Evolutionary conservation across 495 filamentous ascomycete species (phyloP).

Genomic region (Coniosporium apollinis): DNA sequence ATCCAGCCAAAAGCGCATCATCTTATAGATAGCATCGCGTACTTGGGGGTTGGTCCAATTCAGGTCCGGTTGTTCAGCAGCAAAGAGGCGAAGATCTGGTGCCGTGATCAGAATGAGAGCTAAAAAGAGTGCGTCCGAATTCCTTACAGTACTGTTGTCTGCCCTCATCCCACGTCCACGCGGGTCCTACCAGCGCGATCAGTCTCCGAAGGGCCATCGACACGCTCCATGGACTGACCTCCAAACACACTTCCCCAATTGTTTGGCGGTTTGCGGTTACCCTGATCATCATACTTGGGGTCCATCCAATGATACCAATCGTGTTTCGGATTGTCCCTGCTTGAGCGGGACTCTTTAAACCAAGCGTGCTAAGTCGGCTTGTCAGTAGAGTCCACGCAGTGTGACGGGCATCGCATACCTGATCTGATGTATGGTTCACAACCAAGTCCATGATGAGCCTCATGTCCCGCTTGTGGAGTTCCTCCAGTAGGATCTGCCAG

Average conservation of each 20-base stretch:
- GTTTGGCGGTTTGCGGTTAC: slow-evolving; percentile 16
- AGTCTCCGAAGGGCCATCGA: too few relatives aligned
- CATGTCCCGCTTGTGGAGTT: slow-evolving; percentile 12
- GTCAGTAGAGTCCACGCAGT: too few relatives aligned
- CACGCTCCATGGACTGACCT: too few relatives aligned
- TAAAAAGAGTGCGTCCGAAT: too few relatives aligned
- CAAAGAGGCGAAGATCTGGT: slow-evolving; percentile 21
- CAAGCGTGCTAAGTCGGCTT: slow-evolving; percentile 17
- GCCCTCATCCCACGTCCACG: slow-evolving; percentile 21
- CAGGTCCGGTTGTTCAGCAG: slow-evolving; percentile 18
- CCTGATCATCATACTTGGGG: slow-evolving; percentile 14
- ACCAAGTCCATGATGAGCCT: slow-evolving; percentile 17
- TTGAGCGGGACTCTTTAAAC: slow-evolving; percentile 16
- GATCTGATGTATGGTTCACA: slow-evolving; percentile 17
- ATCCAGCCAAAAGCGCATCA: slow-evolving; percentile 21
- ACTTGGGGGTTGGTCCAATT: slow-evolving; percentile 19
- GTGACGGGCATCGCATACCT: too few relatives aligned
- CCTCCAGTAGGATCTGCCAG: slow-evolving; percentile 14
- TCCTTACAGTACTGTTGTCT: slow-evolving; percentile 28
- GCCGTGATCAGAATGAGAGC: too few relatives aligned
- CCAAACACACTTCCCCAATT: slow-evolving; percentile 19
- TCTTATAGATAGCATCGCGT: slow-evolving; percentile 15
- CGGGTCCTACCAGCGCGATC: too few relatives aligned
- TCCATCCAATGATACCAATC: slow-evolving; percentile 23
- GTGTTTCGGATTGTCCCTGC: slow-evolving; percentile 13